A percentile compares a stretch with the other conserved stretches of the same genome.
These are phyloP conservation scores for Mayamaea pseudoterrestris DNA, from an alignment of 108 stramenopile species.

Conservation along the genomic window DNA sequence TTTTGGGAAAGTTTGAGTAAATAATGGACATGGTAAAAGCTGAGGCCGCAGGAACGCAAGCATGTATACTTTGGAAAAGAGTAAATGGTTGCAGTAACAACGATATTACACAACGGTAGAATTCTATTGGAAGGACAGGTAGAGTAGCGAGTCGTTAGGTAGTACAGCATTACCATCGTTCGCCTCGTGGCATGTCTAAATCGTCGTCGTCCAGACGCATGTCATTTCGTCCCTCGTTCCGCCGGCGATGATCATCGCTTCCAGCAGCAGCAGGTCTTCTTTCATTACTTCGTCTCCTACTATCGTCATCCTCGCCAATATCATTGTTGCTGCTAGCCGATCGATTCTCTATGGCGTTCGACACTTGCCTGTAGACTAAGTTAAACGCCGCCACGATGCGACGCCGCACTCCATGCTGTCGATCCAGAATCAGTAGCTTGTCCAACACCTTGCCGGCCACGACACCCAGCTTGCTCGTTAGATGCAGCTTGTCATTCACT, in stretches of 20 bases:
- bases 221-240: neutral
- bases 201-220: neutral
- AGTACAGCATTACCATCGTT: too few species aligned
- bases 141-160: too few species aligned
- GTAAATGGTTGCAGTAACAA: too few species aligned
- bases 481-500: slow-evolving; percentile 49
- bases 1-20: slow-evolving; percentile 95
- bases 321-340: neutral
- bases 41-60: too few species aligned
- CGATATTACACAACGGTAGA: too few species aligned
- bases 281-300: neutral
- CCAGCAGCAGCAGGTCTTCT: neutral
- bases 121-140: too few species aligned
- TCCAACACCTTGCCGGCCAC: slow-evolving; percentile 61
- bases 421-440: slow-evolving; percentile 72
- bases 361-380: neutral
- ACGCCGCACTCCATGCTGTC: slow-evolving; percentile 68
- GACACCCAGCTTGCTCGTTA: slow-evolving; percentile 42
- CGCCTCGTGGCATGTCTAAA: too few species aligned
- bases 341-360: too few species aligned
- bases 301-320: neutral
- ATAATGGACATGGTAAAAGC: too few species aligned
- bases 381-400: slow-evolving; percentile 16
- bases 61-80: too few species aligned
- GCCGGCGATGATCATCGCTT: neutral